Evolutionary conservation across 108 stramenopile genomes (phyloP).

Genomic region (Skeletonema grethae): DNA sequence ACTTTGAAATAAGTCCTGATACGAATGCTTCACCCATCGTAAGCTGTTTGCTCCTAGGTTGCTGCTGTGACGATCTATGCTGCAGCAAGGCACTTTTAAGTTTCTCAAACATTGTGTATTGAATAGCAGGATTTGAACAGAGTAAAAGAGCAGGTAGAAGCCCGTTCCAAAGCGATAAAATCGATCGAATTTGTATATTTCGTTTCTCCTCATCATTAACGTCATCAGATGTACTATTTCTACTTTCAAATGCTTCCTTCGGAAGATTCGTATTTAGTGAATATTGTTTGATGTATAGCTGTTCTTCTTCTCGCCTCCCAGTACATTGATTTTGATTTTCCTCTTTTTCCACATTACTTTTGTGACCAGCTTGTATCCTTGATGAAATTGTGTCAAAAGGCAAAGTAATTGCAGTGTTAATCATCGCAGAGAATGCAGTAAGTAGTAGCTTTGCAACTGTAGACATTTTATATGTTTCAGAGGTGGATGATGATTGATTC

Average conservation of each 20-base stretch:
- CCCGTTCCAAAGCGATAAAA: conserved; percentile 79
- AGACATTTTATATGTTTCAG: conserved; percentile 10
- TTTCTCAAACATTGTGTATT: conserved; percentile 89
- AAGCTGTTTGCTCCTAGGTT: conserved; percentile 10
- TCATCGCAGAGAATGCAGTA: conserved; percentile 82
- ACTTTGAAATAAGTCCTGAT: conserved; percentile 79
- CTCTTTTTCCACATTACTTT: conserved; percentile 3
- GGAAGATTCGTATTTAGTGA: conserved; percentile 43
- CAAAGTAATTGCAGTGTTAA: conserved; percentile 86
- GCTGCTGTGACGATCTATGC: conserved; percentile 15
- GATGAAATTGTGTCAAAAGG: conserved; percentile 90
- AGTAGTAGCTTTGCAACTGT: conserved; percentile 71
- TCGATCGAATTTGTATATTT: conserved; percentile 13
- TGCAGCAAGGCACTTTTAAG: conserved; percentile 58
- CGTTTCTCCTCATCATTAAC: background rate
- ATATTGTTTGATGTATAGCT: conserved; percentile 25
- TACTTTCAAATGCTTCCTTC: conserved; percentile 23
- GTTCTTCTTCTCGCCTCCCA: background rate
- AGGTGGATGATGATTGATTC: conserved; percentile 1
- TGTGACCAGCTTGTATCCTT: conserved; percentile 53
- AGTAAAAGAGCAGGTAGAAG: conserved; percentile 85
- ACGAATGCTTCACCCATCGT: conserved; percentile 78
- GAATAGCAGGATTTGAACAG: conserved; percentile 93
- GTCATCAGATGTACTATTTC: background rate
- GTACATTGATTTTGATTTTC: background rate